phyloP scores from a whole-genome alignment of 2,329 filamentous ascomycete species.

The Incumbomyces delicatus region DNA sequence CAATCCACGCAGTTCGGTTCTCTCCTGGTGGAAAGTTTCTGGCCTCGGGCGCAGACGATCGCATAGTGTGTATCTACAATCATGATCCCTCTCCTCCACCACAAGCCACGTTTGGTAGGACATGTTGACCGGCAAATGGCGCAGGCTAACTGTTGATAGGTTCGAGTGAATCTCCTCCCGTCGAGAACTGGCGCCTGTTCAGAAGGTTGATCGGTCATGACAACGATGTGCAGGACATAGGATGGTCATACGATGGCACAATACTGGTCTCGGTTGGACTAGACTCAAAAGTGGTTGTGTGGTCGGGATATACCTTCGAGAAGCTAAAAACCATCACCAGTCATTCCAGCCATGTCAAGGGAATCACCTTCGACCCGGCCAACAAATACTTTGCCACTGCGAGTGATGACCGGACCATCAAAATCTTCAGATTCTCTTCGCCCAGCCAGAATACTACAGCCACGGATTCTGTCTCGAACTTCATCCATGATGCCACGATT shows the following conservation, averaged over 20 bases:
- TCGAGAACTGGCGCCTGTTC: slow-evolving; percentile 97
- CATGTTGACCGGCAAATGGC: not conserved
- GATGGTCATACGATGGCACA: slow-evolving; percentile 93
- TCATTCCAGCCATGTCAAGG: slow-evolving; percentile 96
- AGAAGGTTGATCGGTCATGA: slow-evolving; percentile 91
- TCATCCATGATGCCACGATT: slow-evolving; percentile 88
- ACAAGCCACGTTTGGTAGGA: slow-evolving; percentile 66
- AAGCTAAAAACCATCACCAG: slow-evolving; percentile 89
- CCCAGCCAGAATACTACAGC: slow-evolving; percentile 83
- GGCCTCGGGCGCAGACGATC: slow-evolving; percentile 94
- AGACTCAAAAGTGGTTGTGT: slow-evolving; percentile 96
- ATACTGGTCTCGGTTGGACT: slow-evolving; percentile 91
- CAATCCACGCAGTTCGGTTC: slow-evolving; percentile 93
- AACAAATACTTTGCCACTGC: slow-evolving; percentile 99
- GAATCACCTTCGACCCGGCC: slow-evolving; percentile 94
- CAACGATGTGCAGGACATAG: slow-evolving; percentile 95
- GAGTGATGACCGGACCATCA: slow-evolving; percentile 92
- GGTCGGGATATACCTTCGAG: slow-evolving; percentile 96
- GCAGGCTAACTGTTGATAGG: slow-evolving; percentile 35
- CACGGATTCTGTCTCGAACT: slow-evolving; percentile 95
- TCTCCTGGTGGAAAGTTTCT: slow-evolving; percentile 91
- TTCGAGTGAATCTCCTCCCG: slow-evolving; percentile 78
- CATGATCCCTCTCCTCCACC: slow-evolving; percentile 73
- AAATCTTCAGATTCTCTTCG: slow-evolving; percentile 89
- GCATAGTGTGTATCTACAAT: slow-evolving; percentile 95